Evolutionary conservation across 768 basidiomycete genomes (phyloP).

Genomic region (Podaxis rugospora): DNA sequence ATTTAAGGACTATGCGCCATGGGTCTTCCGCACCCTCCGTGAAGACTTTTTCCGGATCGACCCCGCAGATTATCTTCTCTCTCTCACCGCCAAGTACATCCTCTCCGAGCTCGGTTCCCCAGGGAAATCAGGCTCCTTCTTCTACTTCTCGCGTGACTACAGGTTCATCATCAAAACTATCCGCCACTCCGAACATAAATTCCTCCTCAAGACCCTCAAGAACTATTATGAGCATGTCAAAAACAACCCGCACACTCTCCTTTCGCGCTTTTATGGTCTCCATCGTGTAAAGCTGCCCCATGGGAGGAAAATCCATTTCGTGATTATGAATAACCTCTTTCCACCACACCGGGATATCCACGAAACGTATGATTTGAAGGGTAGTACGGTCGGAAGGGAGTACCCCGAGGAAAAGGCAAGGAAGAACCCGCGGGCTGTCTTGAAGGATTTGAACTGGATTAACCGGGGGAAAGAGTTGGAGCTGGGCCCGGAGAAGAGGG

Average conservation of each 20-base stretch:
- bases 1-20: constrained; percentile 99
- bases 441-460: constrained; percentile 98
- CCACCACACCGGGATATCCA: constrained; percentile 96
- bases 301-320: constrained; percentile 96
- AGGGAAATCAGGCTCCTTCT: constrained; percentile 98
- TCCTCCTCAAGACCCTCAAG: constrained; percentile 78
- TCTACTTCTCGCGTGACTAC: constrained; percentile 98
- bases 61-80: constrained; percentile 95
- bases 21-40: constrained; percentile 93
- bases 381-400: constrained; percentile 84
- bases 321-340: constrained; percentile 99
- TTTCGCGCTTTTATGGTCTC: constrained; percentile 94
- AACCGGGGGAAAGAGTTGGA: constrained; percentile 71
- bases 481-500: constrained; percentile 94
- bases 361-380: constrained; percentile 97
- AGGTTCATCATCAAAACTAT: constrained; percentile 99
- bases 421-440: constrained; percentile 78
- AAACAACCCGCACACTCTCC: constrained; percentile 87
- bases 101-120: constrained; percentile 96
- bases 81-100: constrained; percentile 96
- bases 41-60: constrained; percentile 95
- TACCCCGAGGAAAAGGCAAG: constrained; percentile 83
- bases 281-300: constrained; percentile 95
- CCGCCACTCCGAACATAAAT: constrained; percentile 90
- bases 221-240: constrained; percentile 84